A percentile compares a stretch with the other conserved stretches of the same genome.
Evolutionary conservation across 768 basidiomycete genomes (phyloP).

Genomic region (Pleurotus salmoneostramineus): DNA sequence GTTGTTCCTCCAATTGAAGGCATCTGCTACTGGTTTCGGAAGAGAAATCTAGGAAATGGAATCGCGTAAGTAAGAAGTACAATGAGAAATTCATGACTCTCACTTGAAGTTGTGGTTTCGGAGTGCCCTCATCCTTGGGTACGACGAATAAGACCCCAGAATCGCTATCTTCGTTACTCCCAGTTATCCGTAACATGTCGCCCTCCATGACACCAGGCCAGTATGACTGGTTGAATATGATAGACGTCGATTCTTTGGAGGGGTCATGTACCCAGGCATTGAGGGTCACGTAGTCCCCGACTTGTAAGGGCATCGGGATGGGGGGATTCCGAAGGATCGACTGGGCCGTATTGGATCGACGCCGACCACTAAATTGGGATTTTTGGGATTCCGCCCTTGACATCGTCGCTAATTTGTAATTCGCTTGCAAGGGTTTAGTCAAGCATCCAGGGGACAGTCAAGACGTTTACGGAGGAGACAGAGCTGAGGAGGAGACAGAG

Average conservation of each 20-base stretch:
- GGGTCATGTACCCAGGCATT: constrained; percentile 75
- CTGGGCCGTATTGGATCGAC: constrained; percentile 73
- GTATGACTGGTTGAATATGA: constrained; percentile 67
- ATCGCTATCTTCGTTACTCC: constrained; percentile 27
- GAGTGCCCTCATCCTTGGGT: constrained; percentile 55
- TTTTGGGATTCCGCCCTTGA: constrained; percentile 66
- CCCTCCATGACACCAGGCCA: constrained; percentile 82
- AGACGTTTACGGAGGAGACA: background rate
- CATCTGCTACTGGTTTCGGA: constrained; percentile 67
- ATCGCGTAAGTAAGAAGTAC: background rate
- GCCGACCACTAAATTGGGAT: constrained; percentile 44
- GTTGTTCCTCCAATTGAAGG: constrained; percentile 68
- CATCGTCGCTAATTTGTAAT: constrained; percentile 33
- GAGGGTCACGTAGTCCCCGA: constrained; percentile 60
- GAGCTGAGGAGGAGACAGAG: background rate
- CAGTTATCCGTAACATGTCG: constrained; percentile 59
- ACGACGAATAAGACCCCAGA: constrained; percentile 62
- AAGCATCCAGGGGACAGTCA: background rate
- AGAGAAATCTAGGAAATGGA: constrained; percentile 60
- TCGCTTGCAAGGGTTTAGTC: background rate
- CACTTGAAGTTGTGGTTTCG: constrained; percentile 68
- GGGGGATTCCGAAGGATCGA: constrained; percentile 50
- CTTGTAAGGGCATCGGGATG: constrained; percentile 40
- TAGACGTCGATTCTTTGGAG: constrained; percentile 47
- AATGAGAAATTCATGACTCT: constrained; percentile 1